Base-by-base conservation (phyloP, 169 alveolate species). In the Babesia ovis region DNA sequence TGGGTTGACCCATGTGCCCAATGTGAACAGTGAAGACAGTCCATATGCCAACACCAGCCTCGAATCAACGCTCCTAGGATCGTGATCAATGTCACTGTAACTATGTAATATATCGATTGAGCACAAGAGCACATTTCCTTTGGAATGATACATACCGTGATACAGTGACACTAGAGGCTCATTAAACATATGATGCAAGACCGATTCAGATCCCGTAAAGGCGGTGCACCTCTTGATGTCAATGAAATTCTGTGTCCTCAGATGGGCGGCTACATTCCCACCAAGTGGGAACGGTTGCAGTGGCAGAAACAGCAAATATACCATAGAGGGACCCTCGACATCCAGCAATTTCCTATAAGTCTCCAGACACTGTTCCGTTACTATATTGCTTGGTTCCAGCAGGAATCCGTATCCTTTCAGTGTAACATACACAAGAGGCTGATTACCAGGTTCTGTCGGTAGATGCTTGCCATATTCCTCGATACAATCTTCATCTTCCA, bases 371-470 rank as follows among this genome's bases (percentile, higher is more conserved):
- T 46, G 55, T n/a, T 70, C 22, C 0, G 85, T 70, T n/a, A 74
- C 81, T n/a, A 71, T 54, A 64, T 72, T 71, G 5, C 81, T 81
- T 6, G 89, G 81, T 25, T 81, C 74, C 50, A 81, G 56, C 41
- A 81, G 85, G 55, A 61, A 72, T 29, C 85, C 89, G 22, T 45
- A 72, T 23, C 85, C 84, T 20, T 50, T 69, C n/a, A 79, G 64
- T 11, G 87, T 79, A 22, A 69, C 87, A 48, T 79, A 79, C 0
- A 35, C 45, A 22, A 79, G 27, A 34, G 34, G 61, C 16, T 56
- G 37, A 18, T 35, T 46, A 29, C 51, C 18, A 6, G 68, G 48
- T 39, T 58, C 68, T 35, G 11, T 58, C 29, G 54, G 51, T 25
- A 16, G 23, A 2, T 18, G 31, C n/a, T 57, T 25, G 22, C 57